phyloP scores from a whole-genome alignment of 2,329 filamentous ascomycete genomes.

The Ophiognomonia clavigignenti-juglandacearum region DNA sequence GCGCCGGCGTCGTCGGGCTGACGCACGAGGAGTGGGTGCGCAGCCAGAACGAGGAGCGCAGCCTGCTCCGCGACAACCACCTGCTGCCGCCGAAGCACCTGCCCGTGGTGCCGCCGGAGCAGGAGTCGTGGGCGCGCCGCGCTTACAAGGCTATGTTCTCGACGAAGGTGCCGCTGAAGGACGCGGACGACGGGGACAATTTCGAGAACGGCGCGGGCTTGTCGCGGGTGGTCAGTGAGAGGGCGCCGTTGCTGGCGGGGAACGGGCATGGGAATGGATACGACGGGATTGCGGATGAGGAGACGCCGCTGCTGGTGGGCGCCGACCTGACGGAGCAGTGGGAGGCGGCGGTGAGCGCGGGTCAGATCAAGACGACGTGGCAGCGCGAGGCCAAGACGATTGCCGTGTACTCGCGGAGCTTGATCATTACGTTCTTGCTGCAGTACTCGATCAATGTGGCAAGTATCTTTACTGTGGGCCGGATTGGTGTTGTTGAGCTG shows the following conservation, averaged over 20 bases:
- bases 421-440: conserved; percentile 70
- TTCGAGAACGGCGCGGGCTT: conserved; percentile 34
- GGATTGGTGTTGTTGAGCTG: conserved; percentile 66
- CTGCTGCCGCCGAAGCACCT: conserved; percentile 59
- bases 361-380: conserved; percentile 86
- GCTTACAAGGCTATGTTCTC: conserved; percentile 46
- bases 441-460: conserved; percentile 84
- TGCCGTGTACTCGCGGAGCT: conserved; percentile 61
- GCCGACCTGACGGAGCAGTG: conserved; percentile 68
- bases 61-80: conserved; percentile 61
- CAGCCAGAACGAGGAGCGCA: conserved; percentile 53
- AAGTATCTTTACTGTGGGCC: conserved; percentile 73
- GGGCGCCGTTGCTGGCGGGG: conserved; percentile 32
- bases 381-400: conserved; percentile 83
- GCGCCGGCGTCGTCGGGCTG: conserved; percentile 25
- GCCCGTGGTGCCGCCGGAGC: conserved; percentile 25
- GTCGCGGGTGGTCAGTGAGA: conserved; percentile 57
- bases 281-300: conserved; percentile 23
- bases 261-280: conserved; percentile 21
- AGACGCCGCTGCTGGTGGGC: conserved; percentile 40
- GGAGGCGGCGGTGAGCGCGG: conserved; percentile 78
- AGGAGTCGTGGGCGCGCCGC: conserved; percentile 31
- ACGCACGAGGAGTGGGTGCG: conserved; percentile 52
- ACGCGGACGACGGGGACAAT: conserved; percentile 37
- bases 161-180: conserved; percentile 43